A percentile compares a stretch with the other conserved stretches of the same genome.
Conservation (phyloP, 805 yeast genomes). For the Komagataella mondaviorum region DNA sequence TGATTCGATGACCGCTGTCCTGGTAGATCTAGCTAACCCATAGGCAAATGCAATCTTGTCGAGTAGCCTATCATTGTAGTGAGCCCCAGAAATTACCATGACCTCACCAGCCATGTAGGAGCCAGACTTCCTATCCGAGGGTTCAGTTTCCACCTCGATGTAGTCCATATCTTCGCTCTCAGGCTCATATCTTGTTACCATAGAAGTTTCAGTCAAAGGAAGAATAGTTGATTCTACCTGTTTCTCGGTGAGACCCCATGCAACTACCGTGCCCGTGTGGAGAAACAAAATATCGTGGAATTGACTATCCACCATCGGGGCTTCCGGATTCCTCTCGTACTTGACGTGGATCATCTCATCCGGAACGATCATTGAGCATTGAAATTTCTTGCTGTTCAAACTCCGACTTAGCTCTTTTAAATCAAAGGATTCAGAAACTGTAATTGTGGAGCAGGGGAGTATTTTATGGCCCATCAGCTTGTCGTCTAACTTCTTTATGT, state of each 20-base stretch:
- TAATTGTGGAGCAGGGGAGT: neutral
- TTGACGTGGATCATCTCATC: conserved; percentile 54
- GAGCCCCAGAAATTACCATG: conserved; percentile 44
- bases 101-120: conserved; percentile 55
- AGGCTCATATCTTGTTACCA: conserved; percentile 28
- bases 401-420: neutral
- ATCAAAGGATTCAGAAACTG: neutral
- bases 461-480: neutral
- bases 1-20: conserved; percentile 68
- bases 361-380: conserved; percentile 20
- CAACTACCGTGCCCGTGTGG: conserved; percentile 67
- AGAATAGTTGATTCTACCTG: conserved; percentile 30
- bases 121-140: conserved; percentile 7
- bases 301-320: conserved; percentile 5
- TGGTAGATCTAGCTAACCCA: conserved; percentile 77
- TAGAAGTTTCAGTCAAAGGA: conserved; percentile 38
- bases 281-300: conserved; percentile 48
- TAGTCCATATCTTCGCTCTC: conserved; percentile 88
- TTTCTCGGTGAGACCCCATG: conserved; percentile 67
- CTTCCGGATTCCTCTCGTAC: conserved; percentile 18
- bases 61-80: conserved; percentile 32
- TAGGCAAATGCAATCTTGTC: conserved; percentile 85
- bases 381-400: neutral
- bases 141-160: conserved; percentile 25
- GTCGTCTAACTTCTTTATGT: conserved; percentile 13